A percentile compares a stretch with the other conserved stretches of the same genome.
phyloP scores from a whole-genome alignment of 176 grass and related monocot species.

The maize (Zea mays) region Zm-B73-REFERENCE-NAM-5.0 NC_050099.1:97990001-97990500 shows the following conservation, averaged over 20 bases:
- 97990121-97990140: slow-evolving; percentile 18
- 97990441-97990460: slow-evolving; percentile 89
- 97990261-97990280: slow-evolving; percentile 79
- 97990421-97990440: slow-evolving; percentile 83
- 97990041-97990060: slow-evolving; percentile 88
- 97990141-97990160: slow-evolving; percentile 32
- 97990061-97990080: slow-evolving; percentile 29
- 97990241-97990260: slow-evolving; percentile 88
- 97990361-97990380: slow-evolving; percentile 83
- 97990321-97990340: slow-evolving; percentile 44
- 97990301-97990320: slow-evolving; percentile 54
- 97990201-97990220: slow-evolving; percentile 56
- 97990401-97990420: slow-evolving; percentile 91
- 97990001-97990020: slow-evolving; percentile 76
- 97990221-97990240: slow-evolving; percentile 42
- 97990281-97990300: slow-evolving; percentile 56
- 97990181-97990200: slow-evolving; percentile 78
- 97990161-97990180: slow-evolving; percentile 95
- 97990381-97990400: slow-evolving; percentile 79
- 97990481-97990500: slow-evolving; percentile 68
- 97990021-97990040: slow-evolving; percentile 88
- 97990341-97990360: slow-evolving; percentile 81
- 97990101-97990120: not conserved
- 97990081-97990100: slow-evolving; percentile 18
- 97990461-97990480: slow-evolving; percentile 89